A percentile compares a stretch with the other conserved stretches of the same genome.
These are phyloP conservation scores for Apiospora sp. DNA, from an alignment of 2,329 filamentous ascomycete species.

Conservation along the genomic window DNA sequence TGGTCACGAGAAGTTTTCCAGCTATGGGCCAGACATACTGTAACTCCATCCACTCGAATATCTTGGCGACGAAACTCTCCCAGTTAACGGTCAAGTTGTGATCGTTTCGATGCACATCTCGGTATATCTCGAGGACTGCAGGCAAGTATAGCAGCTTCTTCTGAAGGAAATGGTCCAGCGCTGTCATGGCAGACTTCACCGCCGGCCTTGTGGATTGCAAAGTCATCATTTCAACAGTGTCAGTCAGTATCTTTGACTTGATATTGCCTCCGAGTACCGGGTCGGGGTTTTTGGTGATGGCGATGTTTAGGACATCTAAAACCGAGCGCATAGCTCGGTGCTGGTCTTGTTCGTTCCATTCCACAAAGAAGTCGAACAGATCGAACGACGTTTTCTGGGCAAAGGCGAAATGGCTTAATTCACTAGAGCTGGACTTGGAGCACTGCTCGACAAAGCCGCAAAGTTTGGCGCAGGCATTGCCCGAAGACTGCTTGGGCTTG, in stretches of 20 bases:
- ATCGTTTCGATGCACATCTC: conserved; percentile 38
- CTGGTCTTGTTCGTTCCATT: conserved; percentile 73
- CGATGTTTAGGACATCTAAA: conserved; percentile 62
- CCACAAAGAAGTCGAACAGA: conserved; percentile 69
- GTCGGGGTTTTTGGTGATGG: conserved; percentile 59
- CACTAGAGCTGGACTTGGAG: conserved; percentile 55
- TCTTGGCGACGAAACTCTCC: conserved; percentile 57
- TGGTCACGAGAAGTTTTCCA: conserved; percentile 66
- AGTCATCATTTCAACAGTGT: conserved; percentile 65
- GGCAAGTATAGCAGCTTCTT: conserved; percentile 63
- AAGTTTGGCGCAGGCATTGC: conserved; percentile 65
- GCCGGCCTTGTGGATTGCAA: conserved; percentile 68
- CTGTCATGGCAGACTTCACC: conserved; percentile 74
- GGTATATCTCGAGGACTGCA: conserved; percentile 55
- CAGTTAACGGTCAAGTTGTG: conserved; percentile 48
- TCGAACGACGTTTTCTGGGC: conserved; percentile 54
- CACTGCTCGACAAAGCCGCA: conserved; percentile 70
- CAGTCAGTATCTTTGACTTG: conserved; percentile 56
- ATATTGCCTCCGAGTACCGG: conserved; percentile 46
- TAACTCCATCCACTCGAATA: conserved; percentile 64
- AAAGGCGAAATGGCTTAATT: conserved; percentile 59
- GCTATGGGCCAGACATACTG: conserved; percentile 66
- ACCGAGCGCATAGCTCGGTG: conserved; percentile 70
- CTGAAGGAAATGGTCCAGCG: conserved; percentile 69
- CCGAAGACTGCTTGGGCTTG: conserved; percentile 62